These are phyloP conservation scores for Paxillus involutus DNA, from an alignment of 768 basidiomycete species.

Conservation along the genomic window DNA sequence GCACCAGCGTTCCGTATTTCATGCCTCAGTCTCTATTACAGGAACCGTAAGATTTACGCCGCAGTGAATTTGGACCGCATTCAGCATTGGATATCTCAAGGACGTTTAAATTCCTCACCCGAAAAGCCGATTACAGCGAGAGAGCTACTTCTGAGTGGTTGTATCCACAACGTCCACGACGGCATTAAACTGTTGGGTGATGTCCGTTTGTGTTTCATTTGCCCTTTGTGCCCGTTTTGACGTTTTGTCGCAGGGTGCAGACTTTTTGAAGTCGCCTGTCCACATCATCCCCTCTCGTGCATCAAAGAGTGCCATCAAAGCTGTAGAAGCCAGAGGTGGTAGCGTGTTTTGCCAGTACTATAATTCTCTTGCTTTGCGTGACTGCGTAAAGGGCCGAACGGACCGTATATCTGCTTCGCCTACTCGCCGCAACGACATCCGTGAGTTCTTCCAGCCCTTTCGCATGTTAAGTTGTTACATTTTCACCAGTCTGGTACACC, in stretches of 20 bases:
- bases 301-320: conserved; percentile 80
- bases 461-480: conserved; percentile 1
- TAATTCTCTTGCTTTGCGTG: conserved; percentile 80
- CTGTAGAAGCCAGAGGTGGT: conserved; percentile 82
- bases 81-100: conserved; percentile 88
- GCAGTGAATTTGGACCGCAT: conserved; percentile 86
- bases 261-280: conserved; percentile 66
- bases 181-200: conserved; percentile 91
- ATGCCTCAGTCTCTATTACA: conserved; percentile 29
- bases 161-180: conserved; percentile 84
- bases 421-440: conserved; percentile 81
- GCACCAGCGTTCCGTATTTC: neutral
- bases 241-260: conserved; percentile 50
- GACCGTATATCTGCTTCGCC: conserved; percentile 78
- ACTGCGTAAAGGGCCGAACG: conserved; percentile 69
- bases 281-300: conserved; percentile 84
- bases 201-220: conserved; percentile 41
- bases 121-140: conserved; percentile 86
- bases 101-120: conserved; percentile 73
- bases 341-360: conserved; percentile 89
- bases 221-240: neutral
- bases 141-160: conserved; percentile 82
- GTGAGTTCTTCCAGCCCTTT: conserved; percentile 43
- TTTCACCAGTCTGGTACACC: conserved; percentile 71
- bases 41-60: conserved; percentile 74